Conservation (phyloP, 768 basidiomycete genomes). For the Serendipita sp. region DNA sequence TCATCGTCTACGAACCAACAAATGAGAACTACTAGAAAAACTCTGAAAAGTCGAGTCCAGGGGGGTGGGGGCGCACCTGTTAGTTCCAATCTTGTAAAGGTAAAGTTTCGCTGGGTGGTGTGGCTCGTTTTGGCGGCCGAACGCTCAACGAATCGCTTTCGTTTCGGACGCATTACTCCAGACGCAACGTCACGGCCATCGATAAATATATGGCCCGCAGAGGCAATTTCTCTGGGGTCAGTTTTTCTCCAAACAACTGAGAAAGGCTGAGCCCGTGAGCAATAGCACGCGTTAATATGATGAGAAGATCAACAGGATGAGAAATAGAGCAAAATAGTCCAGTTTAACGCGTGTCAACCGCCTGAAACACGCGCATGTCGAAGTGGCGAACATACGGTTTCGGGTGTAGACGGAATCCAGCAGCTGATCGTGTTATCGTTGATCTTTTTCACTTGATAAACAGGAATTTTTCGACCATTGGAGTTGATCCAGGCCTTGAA, state of each 20-base stretch:
- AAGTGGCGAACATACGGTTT: neutral
- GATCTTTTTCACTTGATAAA: neutral
- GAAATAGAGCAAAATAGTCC: neutral
- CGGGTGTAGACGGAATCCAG: slow-evolving; percentile 2
- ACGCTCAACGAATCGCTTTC: slow-evolving; percentile 5
- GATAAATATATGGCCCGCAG: slow-evolving; percentile 8
- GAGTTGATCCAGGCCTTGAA: slow-evolving; percentile 9
- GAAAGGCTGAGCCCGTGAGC: neutral
- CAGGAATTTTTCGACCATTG: neutral
- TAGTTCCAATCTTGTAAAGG: neutral
- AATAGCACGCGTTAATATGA: neutral
- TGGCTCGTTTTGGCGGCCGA: neutral
- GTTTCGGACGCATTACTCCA: slow-evolving; percentile 8
- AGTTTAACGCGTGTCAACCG: neutral
- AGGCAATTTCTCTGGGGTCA: neutral
- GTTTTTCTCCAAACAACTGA: slow-evolving; percentile 5
- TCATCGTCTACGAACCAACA: neutral
- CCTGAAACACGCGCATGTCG: too few species aligned
- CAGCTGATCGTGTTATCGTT: neutral
- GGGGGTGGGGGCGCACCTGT: neutral
- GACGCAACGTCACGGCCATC: slow-evolving; percentile 8
- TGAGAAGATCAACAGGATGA: neutral
- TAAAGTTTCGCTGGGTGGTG: neutral
- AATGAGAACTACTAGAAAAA: neutral
- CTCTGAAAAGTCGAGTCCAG: neutral